Base-by-base conservation (phyloP, 2,329 filamentous ascomycete genomes). In the Eurotiales sp. region DNA sequence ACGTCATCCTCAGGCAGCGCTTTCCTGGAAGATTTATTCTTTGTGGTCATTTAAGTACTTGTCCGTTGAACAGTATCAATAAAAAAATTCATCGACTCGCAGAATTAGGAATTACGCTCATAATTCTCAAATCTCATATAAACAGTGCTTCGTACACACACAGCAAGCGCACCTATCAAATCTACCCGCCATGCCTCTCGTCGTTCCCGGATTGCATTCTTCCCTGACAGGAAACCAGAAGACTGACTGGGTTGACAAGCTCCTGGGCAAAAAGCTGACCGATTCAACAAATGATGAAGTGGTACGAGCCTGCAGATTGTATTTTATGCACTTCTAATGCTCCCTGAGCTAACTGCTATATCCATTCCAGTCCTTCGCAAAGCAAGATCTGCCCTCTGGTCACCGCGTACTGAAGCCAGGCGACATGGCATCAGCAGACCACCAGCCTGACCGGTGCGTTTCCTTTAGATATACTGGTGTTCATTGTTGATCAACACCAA, bases 211-310 rank as follows among this genome's bases (percentile, higher is more conserved):
- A 46, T 62, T 76, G 58, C 72, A 63, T 59, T 61, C 62, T 40
- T 56, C 56, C 27, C 53, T 61, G 45, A 62, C 61, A 32, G 62
- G 47, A 30, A 22, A 54, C 39, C 61, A 67, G 48, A 67, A 67
- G 59, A 61, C 64, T 25, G 67, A 72, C 46, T 77, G 74, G 74
- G 61, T 66, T 46, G 64, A 60, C 41, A 76, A 75, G 59, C 64
- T 77, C 27, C 64, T 72, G 42, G 74, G 74, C 46, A 77, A 77
- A 65, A 74, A 67, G 47, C 63, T 77, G 36, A 66, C 65, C 32
- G 70, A 74, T 1, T 55, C 58, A 2, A 55, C 59, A 4, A 65
- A 56, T n/a, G 64, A 72, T 59, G 64, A 64, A 37, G 59, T 60
- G 25, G 70, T 72, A 55, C 30, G 65, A 56, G 21, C 34, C 30